Evolutionary conservation across 345 rosid species (phyloP), one percentile per base, ranked within the genome.

Genomic region (Aquilaria sinensis): DNA sequence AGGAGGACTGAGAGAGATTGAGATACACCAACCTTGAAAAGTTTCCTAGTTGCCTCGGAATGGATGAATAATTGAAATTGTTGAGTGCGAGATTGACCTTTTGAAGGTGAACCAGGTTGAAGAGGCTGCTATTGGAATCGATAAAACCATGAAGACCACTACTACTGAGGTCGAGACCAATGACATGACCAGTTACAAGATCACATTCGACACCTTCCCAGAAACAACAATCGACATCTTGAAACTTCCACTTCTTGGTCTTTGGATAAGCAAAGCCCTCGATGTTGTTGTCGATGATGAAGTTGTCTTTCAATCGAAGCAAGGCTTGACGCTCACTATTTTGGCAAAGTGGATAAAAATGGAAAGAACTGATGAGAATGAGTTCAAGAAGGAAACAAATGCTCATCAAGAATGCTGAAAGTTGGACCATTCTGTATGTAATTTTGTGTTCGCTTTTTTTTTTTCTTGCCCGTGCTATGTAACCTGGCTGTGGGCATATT

Each of bases 111-210:
- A 31, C 31, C 48, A 72, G 72, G 4, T 16, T 72, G 47, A 67
- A 73, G 61, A 67, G 66, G 62, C 11, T 73, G 63, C 55, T 56
- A 9, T 29, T 50, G 12, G 72, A 67, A 52, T 49, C 47, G 41
- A 63, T 34, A 2, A 66, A 59, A 30, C 69, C 72, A 8, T 31
- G 29, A 16, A 72, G 66, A 46, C 57, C 58, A 23, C 57, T 67
- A 47, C 41, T 55, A 10, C 53, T 16, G 0, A 72, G 72, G 13
- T 72, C 56, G 0, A 67, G 65, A 56, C 65, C 45, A 3, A 67
- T 30, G 12, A 73, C 76, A 33, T 45, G 72, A 45, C 69, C 66
- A 0, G 51, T 64, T 45, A 10, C 8, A 31, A 32, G 41, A 41
- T 73, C 66, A 11, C 66, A 63, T 13, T 12, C 15, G 12, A 63